Conservation (phyloP, 1,284 basidiomycete genomes). For the Ceratobasidium sp. region DNA sequence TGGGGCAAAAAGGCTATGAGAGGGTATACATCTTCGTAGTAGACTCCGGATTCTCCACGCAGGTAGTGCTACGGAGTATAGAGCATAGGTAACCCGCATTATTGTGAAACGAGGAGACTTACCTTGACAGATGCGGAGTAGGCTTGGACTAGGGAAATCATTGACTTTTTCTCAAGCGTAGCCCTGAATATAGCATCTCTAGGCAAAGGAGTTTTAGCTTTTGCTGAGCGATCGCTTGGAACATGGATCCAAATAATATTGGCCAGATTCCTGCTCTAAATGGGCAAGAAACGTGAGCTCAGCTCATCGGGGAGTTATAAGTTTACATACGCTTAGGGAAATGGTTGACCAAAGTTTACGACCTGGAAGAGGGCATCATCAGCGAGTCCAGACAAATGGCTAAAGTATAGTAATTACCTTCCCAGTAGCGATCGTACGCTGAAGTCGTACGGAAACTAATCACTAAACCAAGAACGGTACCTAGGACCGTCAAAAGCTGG, state of each 20-base stretch:
- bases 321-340: conserved; percentile 22
- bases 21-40: conserved; percentile 57
- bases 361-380: not conserved
- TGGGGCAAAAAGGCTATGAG: conserved; percentile 66
- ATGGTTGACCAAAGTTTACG: conserved; percentile 36
- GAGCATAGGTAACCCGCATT: no score
- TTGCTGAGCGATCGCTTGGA: conserved; percentile 60
- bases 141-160: conserved; percentile 76
- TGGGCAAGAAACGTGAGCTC: not conserved
- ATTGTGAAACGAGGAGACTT: not conserved
- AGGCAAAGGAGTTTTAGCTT: conserved; percentile 48
- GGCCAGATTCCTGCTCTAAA: conserved; percentile 46
- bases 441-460: conserved; percentile 61
- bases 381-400: not conserved
- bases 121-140: conserved; percentile 69
- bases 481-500: conserved; percentile 30
- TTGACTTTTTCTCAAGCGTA: conserved; percentile 76
- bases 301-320: not conserved
- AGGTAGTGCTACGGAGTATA: conserved; percentile 52
- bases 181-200: conserved; percentile 60
- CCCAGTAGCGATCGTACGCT: conserved; percentile 69
- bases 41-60: conserved; percentile 62
- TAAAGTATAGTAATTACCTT: conserved; percentile 47
- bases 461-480: conserved; percentile 56
- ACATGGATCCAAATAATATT: conserved; percentile 69